These are phyloP conservation scores for Ceratocystis diversiconidia DNA, from an alignment of 2,329 filamentous ascomycete genomes.

Conservation along the genomic window DNA sequence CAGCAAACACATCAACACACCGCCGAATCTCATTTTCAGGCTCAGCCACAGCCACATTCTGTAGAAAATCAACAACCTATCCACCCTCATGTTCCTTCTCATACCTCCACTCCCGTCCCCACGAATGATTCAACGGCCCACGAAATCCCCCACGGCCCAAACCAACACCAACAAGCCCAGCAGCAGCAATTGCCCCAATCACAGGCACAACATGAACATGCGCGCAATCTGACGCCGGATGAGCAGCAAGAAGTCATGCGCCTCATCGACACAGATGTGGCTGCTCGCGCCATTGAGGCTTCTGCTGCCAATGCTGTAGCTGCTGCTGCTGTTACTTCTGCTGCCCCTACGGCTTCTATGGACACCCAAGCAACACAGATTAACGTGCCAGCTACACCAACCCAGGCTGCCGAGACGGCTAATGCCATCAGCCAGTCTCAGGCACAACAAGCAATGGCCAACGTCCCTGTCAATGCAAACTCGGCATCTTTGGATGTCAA, in stretches of 20 bases:
- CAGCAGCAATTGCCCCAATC: not conserved
- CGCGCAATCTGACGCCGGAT: slow-evolving; percentile 5
- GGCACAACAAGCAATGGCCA: slow-evolving; percentile 36
- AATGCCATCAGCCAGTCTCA: slow-evolving; percentile 31
- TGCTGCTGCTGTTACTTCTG: slow-evolving; percentile 34
- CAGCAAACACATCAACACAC: slow-evolving; percentile 4
- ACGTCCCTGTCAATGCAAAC: slow-evolving; percentile 34
- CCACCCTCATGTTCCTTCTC: slow-evolving; percentile 8
- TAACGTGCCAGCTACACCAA: slow-evolving; percentile 25
- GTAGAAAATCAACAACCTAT: not conserved
- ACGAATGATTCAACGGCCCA: not conserved
- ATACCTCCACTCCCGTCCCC: slow-evolving; percentile 2
- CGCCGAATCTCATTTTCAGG: slow-evolving; percentile 3
- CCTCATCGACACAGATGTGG: slow-evolving; percentile 15
- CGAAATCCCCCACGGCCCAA: slow-evolving; percentile 6
- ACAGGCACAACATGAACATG: slow-evolving; percentile 8
- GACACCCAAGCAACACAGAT: not conserved
- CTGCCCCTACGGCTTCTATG: slow-evolving; percentile 23
- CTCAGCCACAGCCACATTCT: not conserved
- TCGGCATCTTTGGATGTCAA: slow-evolving; percentile 43
- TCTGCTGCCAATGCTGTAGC: slow-evolving; percentile 29
- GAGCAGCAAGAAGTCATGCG: slow-evolving; percentile 17
- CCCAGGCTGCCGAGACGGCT: slow-evolving; percentile 23
- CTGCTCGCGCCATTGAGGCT: slow-evolving; percentile 15
- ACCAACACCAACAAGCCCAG: slow-evolving; percentile 8